Evolutionary conservation across 441 rosid species (phyloP).

Genomic region (Hura crepitans): DNA sequence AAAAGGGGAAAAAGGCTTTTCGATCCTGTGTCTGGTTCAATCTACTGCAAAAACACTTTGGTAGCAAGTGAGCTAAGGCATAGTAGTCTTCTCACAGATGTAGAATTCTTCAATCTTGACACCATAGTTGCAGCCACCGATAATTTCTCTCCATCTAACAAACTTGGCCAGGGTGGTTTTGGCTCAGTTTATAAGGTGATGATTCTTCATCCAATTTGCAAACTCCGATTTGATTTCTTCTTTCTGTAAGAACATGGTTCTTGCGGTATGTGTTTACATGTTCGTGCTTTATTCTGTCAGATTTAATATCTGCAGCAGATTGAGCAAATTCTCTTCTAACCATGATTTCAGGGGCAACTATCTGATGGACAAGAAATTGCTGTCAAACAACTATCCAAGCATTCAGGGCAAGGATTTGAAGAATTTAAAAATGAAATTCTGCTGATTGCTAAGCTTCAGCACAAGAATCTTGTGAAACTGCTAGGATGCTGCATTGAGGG

Average conservation of each 20-base stretch:
- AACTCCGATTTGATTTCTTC: neutral
- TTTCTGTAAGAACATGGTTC: no score
- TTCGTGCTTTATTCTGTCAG: no score
- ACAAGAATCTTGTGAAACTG: constrained; percentile 41
- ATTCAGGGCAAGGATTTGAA: constrained; percentile 34
- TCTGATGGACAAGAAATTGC: constrained; percentile 38
- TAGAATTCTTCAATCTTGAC: constrained; percentile 5
- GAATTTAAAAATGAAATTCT: constrained; percentile 39
- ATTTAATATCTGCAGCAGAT: neutral
- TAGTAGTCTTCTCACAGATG: neutral
- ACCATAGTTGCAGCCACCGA: constrained; percentile 19
- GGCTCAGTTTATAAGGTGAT: constrained; percentile 33
- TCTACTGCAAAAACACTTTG: constrained; percentile 6
- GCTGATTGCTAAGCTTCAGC: constrained; percentile 39
- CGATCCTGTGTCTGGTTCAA: constrained; percentile 1
- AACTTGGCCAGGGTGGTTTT: constrained; percentile 35
- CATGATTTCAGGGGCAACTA: constrained; percentile 34
- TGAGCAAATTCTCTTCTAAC: neutral
- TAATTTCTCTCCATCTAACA: constrained; percentile 17
- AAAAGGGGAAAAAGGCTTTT: neutral
- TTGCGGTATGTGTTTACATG: no score
- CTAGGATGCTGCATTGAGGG: constrained; percentile 39
- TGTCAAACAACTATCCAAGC: constrained; percentile 31
- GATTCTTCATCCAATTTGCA: neutral
- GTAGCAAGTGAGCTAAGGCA: constrained; percentile 4